Evolutionary conservation across 2,329 filamentous ascomycete species (phyloP).

Genomic region (Karstenula rhodostoma): DNA sequence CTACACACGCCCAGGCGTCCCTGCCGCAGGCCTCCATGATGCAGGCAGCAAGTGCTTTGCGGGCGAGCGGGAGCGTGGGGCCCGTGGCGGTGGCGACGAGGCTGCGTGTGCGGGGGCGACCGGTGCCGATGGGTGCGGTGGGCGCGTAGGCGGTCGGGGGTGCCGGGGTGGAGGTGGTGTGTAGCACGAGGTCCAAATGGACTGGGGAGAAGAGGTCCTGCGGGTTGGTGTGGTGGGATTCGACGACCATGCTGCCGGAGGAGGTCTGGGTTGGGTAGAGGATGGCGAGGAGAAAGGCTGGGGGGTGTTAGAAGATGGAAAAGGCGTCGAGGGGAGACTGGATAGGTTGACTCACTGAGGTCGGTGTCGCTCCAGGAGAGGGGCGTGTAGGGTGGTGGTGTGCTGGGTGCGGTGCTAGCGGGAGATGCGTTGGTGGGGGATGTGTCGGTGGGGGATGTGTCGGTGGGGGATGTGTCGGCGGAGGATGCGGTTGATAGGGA

Average conservation of each 20-base stretch:
- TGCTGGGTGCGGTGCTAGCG: not conserved
- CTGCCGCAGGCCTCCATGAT: slow-evolving; percentile 12
- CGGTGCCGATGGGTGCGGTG: slow-evolving; percentile 28
- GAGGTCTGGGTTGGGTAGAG: slow-evolving; percentile 23
- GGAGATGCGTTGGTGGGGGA: too few relatives aligned
- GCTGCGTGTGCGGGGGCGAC: slow-evolving; percentile 19
- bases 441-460: slow-evolving; percentile 9
- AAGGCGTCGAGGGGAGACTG: not conserved
- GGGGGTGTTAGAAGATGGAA: slow-evolving; percentile 10
- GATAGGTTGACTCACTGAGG: slow-evolving; percentile 22
- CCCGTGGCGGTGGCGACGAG: slow-evolving; percentile 25
- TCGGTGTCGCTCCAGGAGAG: slow-evolving; percentile 28
- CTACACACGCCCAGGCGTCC: slow-evolving; percentile 16
- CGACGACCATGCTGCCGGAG: slow-evolving; percentile 21
- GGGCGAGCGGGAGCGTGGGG: slow-evolving; percentile 10
- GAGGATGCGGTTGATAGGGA: slow-evolving; percentile 5
- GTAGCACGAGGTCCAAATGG: slow-evolving; percentile 23
- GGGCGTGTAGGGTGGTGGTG: slow-evolving; percentile 2
- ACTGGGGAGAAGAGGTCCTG: slow-evolving; percentile 12
- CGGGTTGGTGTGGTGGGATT: slow-evolving; percentile 25
- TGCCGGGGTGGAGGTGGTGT: not conserved
- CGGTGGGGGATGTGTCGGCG: slow-evolving; percentile 1
- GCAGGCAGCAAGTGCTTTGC: slow-evolving; percentile 5
- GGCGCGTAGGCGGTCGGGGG: slow-evolving; percentile 16
- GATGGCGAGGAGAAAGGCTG: slow-evolving; percentile 30